Base-by-base conservation (phyloP, 495 filamentous ascomycete genomes). In the Oidiodendron maius region DNA sequence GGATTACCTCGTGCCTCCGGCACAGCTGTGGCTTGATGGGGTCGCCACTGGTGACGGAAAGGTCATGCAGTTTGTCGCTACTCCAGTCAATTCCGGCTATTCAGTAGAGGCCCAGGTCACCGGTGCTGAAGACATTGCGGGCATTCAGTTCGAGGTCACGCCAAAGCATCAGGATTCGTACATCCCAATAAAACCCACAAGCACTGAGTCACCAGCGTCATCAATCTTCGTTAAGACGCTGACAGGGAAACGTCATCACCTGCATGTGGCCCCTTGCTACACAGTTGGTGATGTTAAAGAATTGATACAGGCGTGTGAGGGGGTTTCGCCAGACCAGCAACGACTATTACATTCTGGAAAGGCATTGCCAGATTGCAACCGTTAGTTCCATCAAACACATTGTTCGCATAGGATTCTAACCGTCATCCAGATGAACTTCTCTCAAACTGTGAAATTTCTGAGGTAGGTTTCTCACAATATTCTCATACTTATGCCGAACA, bases 11-110 rank as follows among this genome's bases (percentile, higher is more conserved):
- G 68, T 77, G 20, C 52, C 61, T 5, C 71, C 72, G 1, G 21
- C 40, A 0, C 74, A 77, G 52, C 52, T 21, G 5, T 75, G 71
- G 72, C 58, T 79, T 1, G 71, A 77, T 43, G 75, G 75, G 11
- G 63, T 75, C 18, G 64, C 52, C 10, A 53, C 38, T 12, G 55
- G 44, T 24, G 59, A 52, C 12, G 65, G 64, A 3, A 40, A 54
- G 12, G 67, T 67, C n/a, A 54, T 50, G 18, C 70, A 74, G 40
- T 74, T 74, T 51, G 69, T 73, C 3, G 65, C 70, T 4, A 66
- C 70, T 57, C 65, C 65, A 0, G 46, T 66, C 16, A 71, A 67
- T 17, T 53, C 57, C 6, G 71, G 71, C 2, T 77, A 77, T 36
- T 61, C 64, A 9, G 62, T 77, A 12, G 72, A 79, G 51, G 63